phyloP scores from a whole-genome alignment of 2,329 filamentous ascomycete species.

The Trichoderma lentiforme region DNA sequence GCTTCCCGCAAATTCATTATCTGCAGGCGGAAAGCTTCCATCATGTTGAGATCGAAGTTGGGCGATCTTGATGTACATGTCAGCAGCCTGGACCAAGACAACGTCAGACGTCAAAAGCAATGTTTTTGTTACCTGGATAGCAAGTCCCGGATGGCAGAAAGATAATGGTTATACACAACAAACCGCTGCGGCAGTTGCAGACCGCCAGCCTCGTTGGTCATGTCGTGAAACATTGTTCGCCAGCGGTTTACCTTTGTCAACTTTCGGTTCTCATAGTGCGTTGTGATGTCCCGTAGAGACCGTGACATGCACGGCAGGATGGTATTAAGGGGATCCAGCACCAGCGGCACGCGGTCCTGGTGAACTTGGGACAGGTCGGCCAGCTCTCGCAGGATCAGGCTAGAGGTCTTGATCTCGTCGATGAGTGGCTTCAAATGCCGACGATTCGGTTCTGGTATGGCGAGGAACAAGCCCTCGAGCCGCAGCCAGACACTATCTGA shows the following conservation, averaged over 20 bases:
- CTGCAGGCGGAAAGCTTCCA: constrained; percentile 48
- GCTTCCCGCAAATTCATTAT: constrained; percentile 51
- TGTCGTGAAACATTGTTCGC: constrained; percentile 56
- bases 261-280: constrained; percentile 49
- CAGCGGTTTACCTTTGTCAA: constrained; percentile 50
- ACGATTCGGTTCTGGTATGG: constrained; percentile 43
- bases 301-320: constrained; percentile 54
- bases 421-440: constrained; percentile 47
- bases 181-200: constrained; percentile 53
- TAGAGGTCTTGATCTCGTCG: constrained; percentile 44
- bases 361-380: constrained; percentile 54
- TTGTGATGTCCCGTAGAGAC: constrained; percentile 51
- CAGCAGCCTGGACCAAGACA: constrained; percentile 12
- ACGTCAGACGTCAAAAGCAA: constrained; percentile 4
- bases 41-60: constrained; percentile 53
- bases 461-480: constrained; percentile 48
- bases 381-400: constrained; percentile 50
- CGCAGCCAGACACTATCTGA: constrained; percentile 46
- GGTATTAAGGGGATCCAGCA: constrained; percentile 55
- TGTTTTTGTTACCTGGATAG: constrained; percentile 44
- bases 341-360: constrained; percentile 45
- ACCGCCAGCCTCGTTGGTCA: constrained; percentile 51
- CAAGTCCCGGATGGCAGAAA: constrained; percentile 48
- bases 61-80: constrained; percentile 34
- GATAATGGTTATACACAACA: constrained; percentile 53